A percentile compares a stretch with the other conserved stretches of the same genome.
phyloP scores from a whole-genome alignment of 2,329 filamentous ascomycete genomes.

The Aspergillus pseudoviridinutans region DNA sequence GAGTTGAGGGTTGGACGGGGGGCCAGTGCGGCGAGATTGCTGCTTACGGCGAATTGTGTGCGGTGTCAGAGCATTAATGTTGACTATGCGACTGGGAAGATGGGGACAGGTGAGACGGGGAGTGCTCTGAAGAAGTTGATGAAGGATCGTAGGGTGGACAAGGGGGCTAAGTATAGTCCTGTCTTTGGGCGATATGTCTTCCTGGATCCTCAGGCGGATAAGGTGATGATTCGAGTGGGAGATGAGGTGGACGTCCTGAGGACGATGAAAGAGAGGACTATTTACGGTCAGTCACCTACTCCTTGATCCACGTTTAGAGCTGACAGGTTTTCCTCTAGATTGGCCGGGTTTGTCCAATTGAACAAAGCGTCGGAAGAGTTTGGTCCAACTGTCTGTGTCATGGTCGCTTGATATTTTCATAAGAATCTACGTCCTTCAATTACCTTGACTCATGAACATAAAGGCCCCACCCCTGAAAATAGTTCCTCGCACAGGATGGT shows the following conservation, averaged over 20 bases:
- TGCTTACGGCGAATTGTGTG: conserved; percentile 66
- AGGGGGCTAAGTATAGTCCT: conserved; percentile 63
- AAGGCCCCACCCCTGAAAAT: no score
- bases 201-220: conserved; percentile 38
- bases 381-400: not conserved
- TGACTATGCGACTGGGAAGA: conserved; percentile 63
- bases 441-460: no score
- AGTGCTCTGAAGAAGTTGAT: conserved; percentile 65
- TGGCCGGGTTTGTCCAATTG: conserved; percentile 24
- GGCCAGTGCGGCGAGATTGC: conserved; percentile 35
- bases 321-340: conserved; percentile 19
- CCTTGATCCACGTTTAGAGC: not conserved
- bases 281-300: conserved; percentile 47
- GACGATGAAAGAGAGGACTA: conserved; percentile 50
- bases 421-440: no score
- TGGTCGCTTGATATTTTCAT: no score
- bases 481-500: no score
- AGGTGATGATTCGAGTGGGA: conserved; percentile 49
- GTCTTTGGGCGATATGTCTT: conserved; percentile 73
- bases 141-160: conserved; percentile 66
- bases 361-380: not conserved
- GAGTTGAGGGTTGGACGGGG: conserved; percentile 49
- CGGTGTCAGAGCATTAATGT: conserved; percentile 68
- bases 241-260: conserved; percentile 54
- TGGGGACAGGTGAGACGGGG: conserved; percentile 55